These are phyloP conservation scores for Eimeria sp. DNA, from an alignment of 169 alveolate genomes.

Conservation along the genomic window DNA sequence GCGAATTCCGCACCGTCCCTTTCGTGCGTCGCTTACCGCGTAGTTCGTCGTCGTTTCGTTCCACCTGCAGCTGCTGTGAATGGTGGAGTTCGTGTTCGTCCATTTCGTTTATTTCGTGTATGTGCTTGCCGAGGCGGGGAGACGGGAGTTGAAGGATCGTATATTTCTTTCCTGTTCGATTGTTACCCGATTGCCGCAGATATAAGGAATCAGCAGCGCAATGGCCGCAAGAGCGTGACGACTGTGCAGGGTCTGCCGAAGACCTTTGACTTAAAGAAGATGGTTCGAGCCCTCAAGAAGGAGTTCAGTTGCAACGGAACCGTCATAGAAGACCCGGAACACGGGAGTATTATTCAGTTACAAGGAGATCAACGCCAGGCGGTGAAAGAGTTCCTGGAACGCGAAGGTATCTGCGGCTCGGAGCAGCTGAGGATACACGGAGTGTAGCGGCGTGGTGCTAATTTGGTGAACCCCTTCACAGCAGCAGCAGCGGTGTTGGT, in stretches of 20 bases:
- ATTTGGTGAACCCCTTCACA: not conserved
- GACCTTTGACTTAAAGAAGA: conserved; percentile 94
- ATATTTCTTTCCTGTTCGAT: no score
- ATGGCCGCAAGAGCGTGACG: conserved; percentile 97
- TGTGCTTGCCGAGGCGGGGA: no score
- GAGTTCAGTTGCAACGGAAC: conserved; percentile 97
- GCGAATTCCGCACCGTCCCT: no score
- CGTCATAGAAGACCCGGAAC: conserved; percentile 95
- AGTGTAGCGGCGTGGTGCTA: conserved; percentile 84
- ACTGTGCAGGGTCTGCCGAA: conserved; percentile 97
- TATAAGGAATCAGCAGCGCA: conserved; percentile 96
- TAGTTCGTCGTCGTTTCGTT: not conserved
- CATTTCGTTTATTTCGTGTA: not conserved
- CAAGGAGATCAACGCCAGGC: conserved; percentile 92
- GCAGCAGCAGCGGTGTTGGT: no score
- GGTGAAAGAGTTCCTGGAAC: conserved; percentile 93
- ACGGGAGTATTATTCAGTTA: conserved; percentile 95
- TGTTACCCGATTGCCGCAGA: not conserved
- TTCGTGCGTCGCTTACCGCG: not conserved
- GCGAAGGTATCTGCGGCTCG: conserved; percentile 93
- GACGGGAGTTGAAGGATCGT: no score
- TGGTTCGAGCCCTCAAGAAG: conserved; percentile 95
- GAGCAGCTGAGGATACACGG: conserved; percentile 96
- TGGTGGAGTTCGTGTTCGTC: no score
- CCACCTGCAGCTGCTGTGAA: not conserved